Evolutionary conservation across 495 filamentous ascomycete genomes (phyloP).

Genomic region (Polyplosphaeria fusca): DNA sequence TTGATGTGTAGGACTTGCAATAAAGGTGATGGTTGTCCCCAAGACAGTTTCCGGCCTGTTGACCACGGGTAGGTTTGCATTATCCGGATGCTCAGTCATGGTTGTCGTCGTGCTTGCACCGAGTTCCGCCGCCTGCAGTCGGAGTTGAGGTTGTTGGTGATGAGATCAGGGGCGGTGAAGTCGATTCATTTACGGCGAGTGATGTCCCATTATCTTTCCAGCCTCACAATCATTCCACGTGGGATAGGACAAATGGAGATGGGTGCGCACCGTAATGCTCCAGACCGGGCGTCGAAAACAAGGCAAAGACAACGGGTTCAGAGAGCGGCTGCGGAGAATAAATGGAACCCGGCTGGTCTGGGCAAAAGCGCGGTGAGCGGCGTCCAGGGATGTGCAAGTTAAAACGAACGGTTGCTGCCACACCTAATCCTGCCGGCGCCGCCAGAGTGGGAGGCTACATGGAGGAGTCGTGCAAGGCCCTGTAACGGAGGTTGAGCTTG

Average conservation of each 20-base stretch:
- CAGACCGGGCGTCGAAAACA: background rate
- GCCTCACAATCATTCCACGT: background rate
- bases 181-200: too few species aligned
- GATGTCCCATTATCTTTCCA: too few species aligned
- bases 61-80: constrained; percentile 18
- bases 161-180: background rate
- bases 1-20: constrained; percentile 10
- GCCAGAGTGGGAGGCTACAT: background rate
- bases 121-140: constrained; percentile 22
- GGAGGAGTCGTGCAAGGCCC: background rate
- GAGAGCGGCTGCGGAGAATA: background rate
- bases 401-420: too few species aligned
- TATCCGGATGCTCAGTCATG: background rate
- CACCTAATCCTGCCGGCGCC: too few species aligned
- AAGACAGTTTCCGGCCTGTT: constrained; percentile 23
- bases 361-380: background rate
- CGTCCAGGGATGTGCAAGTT: background rate
- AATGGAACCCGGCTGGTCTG: background rate
- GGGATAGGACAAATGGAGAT: background rate
- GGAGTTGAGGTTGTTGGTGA: background rate
- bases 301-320: background rate
- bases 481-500: background rate
- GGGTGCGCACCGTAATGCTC: background rate
- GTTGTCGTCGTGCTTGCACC: background rate
- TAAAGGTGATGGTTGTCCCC: constrained; percentile 23